Base-by-base conservation (phyloP, 331 rosid genomes). In the Malus hybrid region DNA sequence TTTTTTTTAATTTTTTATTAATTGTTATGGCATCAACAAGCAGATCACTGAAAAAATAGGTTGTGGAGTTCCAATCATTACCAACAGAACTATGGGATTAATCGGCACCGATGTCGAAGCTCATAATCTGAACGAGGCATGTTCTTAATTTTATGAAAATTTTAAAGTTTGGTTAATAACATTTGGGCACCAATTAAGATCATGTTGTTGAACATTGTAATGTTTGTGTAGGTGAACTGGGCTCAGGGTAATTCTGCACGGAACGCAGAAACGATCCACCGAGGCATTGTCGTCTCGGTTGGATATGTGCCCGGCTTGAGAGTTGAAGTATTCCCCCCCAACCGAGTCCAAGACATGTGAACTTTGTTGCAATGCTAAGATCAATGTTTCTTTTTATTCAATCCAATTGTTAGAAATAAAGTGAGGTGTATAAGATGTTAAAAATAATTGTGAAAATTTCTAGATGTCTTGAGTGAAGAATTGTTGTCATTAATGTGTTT, bases 301-400 rank as follows among this genome's bases (percentile, higher is more conserved):
- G 96, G 91, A 13, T 87, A 9, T 74, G 65, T 90, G 14, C 93
- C 93, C 0, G 93, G 88, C 73, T 59, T 88, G 4, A 83, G 82
- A 80, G 87, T 84, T 20, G 88, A 88, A 34, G 79, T 77, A 28
- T 65, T 86, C 52, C 87, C 52, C 87, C 93, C 1, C 67, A 83
- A 32, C 6, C 54, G 10, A 73, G 80, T 6, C 76, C 74, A 6
- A n/a, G n/a, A n/a, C n/a, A 20, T 79, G 88, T 88, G 63, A 61
- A 65, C 27, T 39, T 56, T 22, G 52, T 32, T 54, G 20, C 24
- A 24, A 24, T 24, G 24, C 24, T 24, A 24, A 24, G 24, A 24
- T 24, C 24, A 24, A 24, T 24, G 24, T 24, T 24, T 24, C 24
- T 24, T 24, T 24, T 24, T 50, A 50, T 50, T 50, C 7, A 50